Conservation (phyloP, 164 flowering plant genomes). For the Aristolochia fimbriata region DNA sequence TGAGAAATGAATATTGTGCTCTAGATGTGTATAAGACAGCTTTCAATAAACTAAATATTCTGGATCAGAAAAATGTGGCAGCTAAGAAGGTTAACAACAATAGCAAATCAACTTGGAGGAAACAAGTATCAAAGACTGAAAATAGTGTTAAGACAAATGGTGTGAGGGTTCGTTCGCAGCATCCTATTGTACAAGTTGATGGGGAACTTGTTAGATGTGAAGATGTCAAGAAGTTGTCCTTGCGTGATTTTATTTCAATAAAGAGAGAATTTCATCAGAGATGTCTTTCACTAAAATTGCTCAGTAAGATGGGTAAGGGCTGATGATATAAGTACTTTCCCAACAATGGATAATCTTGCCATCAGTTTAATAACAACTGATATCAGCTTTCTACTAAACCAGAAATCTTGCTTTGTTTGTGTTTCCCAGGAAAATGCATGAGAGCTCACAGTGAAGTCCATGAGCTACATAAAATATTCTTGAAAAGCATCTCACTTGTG, state of each 20-base stretch:
- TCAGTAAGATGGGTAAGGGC: constrained; percentile 22
- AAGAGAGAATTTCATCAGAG: constrained; percentile 63
- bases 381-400: not conserved
- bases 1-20: constrained; percentile 3
- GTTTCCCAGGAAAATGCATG: constrained; percentile 52
- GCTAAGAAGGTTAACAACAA: constrained; percentile 36
- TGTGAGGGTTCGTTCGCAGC: constrained; percentile 30
- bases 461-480: constrained; percentile 40
- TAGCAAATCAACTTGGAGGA: constrained; percentile 22
- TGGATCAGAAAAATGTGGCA: constrained; percentile 18
- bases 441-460: constrained; percentile 30
- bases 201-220: constrained; percentile 13
- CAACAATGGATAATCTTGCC: no score
- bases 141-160: constrained; percentile 43
- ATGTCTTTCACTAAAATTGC: constrained; percentile 28
- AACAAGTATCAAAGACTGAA: constrained; percentile 15
- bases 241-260: constrained; percentile 30
- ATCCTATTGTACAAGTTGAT: constrained; percentile 10
- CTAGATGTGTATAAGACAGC: constrained; percentile 18
- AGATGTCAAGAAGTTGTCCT: constrained; percentile 22
- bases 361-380: not conserved
- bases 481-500: constrained; percentile 40
- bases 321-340: not conserved
- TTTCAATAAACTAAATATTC: constrained; percentile 12
- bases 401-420: not conserved